Percentiles rank a stretch among this genome's conserved stretches.
Evolutionary conservation across 306 rosid species (phyloP).

Genomic region (Medicago ruthenica): DNA sequence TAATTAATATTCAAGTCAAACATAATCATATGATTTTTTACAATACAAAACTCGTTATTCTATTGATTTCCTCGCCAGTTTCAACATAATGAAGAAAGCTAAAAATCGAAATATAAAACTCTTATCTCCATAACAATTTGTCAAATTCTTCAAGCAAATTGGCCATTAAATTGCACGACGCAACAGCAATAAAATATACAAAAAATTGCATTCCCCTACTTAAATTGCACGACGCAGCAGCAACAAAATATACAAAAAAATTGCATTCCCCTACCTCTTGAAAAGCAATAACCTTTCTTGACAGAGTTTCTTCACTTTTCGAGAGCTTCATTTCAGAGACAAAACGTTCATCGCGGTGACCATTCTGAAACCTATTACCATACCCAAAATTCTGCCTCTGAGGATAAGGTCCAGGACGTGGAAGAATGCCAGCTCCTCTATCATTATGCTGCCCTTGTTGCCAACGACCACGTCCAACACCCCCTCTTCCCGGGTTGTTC

Average conservation of each 20-base stretch:
- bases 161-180: constrained; percentile 23
- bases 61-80: constrained; percentile 16
- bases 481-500: constrained; percentile 52
- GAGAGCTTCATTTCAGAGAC: constrained; percentile 85
- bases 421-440: constrained; percentile 94
- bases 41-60: neutral
- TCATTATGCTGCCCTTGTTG: constrained; percentile 64
- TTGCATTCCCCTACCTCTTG: constrained; percentile 52
- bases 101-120: constrained; percentile 9
- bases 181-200: constrained; percentile 17
- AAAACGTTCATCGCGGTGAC: constrained; percentile 80
- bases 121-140: constrained; percentile 7
- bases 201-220: constrained; percentile 38
- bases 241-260: constrained; percentile 33
- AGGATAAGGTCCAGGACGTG: constrained; percentile 91
- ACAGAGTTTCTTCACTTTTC: constrained; percentile 76
- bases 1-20: constrained; percentile 20
- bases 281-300: constrained; percentile 64
- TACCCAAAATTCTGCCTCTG: constrained; percentile 77
- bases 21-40: constrained; percentile 27
- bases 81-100: neutral
- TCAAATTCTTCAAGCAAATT: constrained; percentile 20
- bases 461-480: constrained; percentile 64
- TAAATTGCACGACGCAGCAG: constrained; percentile 20
- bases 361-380: constrained; percentile 69